Conservation (phyloP, 306 rosid genomes). For the Lotus japonicus region DNA sequence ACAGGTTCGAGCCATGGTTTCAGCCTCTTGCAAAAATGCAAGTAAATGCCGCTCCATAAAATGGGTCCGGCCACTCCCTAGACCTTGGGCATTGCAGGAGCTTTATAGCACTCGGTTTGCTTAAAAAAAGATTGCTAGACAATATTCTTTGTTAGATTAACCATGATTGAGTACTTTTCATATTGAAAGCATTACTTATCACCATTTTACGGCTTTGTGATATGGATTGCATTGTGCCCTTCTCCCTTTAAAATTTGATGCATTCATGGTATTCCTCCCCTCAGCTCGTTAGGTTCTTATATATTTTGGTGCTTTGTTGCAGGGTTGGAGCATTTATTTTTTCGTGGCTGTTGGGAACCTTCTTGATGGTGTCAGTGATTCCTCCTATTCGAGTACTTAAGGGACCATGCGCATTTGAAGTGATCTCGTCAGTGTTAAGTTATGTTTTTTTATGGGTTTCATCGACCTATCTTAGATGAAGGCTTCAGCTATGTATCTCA, state of each 20-base stretch:
- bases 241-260: conserved; percentile 3
- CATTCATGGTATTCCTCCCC: neutral
- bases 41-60: no score
- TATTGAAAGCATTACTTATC: neutral
- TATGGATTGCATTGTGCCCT: neutral
- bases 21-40: no score
- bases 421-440: conserved; percentile 66
- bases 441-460: conserved; percentile 81
- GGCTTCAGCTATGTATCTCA: conserved; percentile 22
- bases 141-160: neutral
- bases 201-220: neutral
- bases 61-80: no score
- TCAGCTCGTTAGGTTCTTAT: conserved; percentile 2
- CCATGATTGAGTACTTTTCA: neutral
- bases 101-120: no score
- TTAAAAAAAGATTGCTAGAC: no score
- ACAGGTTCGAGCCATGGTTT: no score
- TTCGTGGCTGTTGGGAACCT: conserved; percentile 95
- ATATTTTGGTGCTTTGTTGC: conserved; percentile 33
- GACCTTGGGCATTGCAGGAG: no score
- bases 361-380: conserved; percentile 94
- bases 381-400: conserved; percentile 69
- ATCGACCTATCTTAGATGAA: conserved; percentile 68
- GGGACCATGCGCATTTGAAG: conserved; percentile 88
- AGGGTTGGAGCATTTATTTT: conserved; percentile 75